phyloP scores from a whole-genome alignment of 83 land plant species.

The Diphasiastrum complanatum region DNA sequence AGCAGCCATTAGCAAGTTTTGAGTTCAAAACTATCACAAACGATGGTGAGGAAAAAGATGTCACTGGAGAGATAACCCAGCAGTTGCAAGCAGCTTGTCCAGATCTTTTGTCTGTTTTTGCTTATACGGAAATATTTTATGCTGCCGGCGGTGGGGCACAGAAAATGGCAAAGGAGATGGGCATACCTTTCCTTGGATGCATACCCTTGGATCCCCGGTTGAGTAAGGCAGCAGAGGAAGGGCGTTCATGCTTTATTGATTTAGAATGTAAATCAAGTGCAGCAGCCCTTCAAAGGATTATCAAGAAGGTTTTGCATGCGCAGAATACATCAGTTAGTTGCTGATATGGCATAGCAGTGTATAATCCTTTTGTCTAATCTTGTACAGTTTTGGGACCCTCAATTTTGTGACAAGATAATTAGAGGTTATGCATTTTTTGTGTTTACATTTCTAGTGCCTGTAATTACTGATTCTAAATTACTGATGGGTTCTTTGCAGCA shows the following conservation, averaged over 20 bases:
- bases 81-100: slow-evolving; percentile 53
- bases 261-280: slow-evolving; percentile 57
- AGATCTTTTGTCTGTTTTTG: slow-evolving; percentile 50
- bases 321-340: slow-evolving; percentile 21
- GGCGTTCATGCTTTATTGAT: slow-evolving; percentile 77
- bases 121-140: slow-evolving; percentile 71
- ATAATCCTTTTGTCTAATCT: too few species aligned
- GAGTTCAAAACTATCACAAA: slow-evolving; percentile 43
- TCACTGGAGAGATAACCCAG: slow-evolving; percentile 43
- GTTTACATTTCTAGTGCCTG: too few species aligned
- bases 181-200: slow-evolving; percentile 85
- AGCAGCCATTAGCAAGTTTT: slow-evolving; percentile 49
- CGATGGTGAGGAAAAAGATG: slow-evolving; percentile 62
- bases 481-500: too few species aligned
- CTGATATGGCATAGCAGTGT: too few species aligned
- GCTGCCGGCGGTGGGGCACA: slow-evolving; percentile 82
- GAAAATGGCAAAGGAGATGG: slow-evolving; percentile 86
- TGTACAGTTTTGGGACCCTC: too few species aligned
- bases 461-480: too few species aligned
- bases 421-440: too few species aligned
- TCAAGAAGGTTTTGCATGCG: slow-evolving; percentile 36
- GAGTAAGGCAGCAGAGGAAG: slow-evolving; percentile 94
- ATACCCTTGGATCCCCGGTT: slow-evolving; percentile 92
- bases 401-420: too few species aligned
- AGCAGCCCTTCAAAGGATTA: slow-evolving; percentile 54